Percentiles rank a stretch among this genome's conserved stretches.
phyloP scores from a whole-genome alignment of 2,329 filamentous ascomycete genomes.

The Aspergillus sp. region DNA sequence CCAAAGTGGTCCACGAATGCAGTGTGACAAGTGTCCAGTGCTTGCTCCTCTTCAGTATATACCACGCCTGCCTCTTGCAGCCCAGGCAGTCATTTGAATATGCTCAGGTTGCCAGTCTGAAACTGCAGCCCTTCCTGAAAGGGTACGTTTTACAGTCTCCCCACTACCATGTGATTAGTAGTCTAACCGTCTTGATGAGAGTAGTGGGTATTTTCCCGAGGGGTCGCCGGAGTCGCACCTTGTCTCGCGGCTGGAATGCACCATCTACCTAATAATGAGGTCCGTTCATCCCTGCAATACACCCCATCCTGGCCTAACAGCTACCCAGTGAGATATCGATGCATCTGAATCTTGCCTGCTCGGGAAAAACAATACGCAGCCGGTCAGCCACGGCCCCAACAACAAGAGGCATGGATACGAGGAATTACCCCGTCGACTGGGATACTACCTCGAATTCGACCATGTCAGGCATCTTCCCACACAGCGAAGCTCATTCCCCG shows the following conservation, averaged over 20 bases:
- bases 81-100: not conserved
- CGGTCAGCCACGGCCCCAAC: not conserved
- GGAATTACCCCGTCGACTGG: not conserved
- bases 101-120: not conserved
- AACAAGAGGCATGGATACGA: not conserved
- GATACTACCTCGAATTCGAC: not conserved
- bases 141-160: not conserved
- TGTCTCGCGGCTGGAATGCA: not conserved
- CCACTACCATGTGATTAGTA: too few species aligned
- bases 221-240: not conserved
- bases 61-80: not conserved
- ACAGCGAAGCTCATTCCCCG: not conserved
- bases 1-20: not conserved
- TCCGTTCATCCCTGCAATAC: not conserved
- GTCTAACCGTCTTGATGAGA: not conserved
- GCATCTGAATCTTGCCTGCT: not conserved
- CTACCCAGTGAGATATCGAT: not conserved
- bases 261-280: not conserved
- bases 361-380: too few species aligned
- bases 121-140: not conserved
- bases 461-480: not conserved
- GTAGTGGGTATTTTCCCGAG: not conserved
- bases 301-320: not conserved
- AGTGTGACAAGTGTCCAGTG: slow-evolving; percentile 8
- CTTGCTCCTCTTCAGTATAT: slow-evolving; percentile 7